Base-by-base conservation (phyloP, 2,329 filamentous ascomycete genomes). In the Aspergillus sp. region DNA sequence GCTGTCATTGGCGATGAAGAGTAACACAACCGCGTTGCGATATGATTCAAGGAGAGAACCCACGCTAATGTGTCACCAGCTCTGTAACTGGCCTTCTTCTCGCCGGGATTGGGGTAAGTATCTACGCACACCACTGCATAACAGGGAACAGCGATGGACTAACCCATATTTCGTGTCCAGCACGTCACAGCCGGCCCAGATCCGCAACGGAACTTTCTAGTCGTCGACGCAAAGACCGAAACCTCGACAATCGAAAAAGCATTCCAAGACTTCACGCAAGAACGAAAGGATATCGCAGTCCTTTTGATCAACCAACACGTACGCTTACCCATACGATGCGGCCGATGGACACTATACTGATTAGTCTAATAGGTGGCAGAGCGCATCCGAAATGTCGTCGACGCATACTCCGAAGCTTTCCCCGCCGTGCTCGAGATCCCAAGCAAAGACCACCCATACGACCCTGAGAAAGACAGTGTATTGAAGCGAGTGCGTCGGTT, bases 401-500 rank as follows among this genome's bases (percentile, higher is more conserved):
- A 99, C 76, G 87, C 86, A 38, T 97, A 96, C 78, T 93, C 91
- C 18, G 91, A 93, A 49, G 93, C 95, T 4, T 99, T 99, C 78
- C 95, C 95, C n/a, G 89, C 92, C 20, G 84, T 99, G 54, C 86
- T 99, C 57, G 95, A 99, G 77, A 98, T 99, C 60, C 95, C 95
- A 22, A 96, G 91, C 79, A 99, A 99, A 82, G 95, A 99, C 75
- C 95, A 99, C 74, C 95, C 95, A 2, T 99, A 99, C 72, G 93
- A 99, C 69, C 95, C 95, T 0, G 95, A 99, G 78, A 99, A 99
- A 81, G 95, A 99, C 76, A 98, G 93, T 71, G 93, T 99, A 43
- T 76, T 99, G 77, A 90, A 93, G 78, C 85, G 95, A 65, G 95
- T 99, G 63, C 81, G 85, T 73, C 85, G 87, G 68, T 70, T 90